Percentiles rank a stretch among this genome's conserved stretches.
Conservation (phyloP, 2,329 filamentous ascomycete genomes). For the Neofusicoccum parvum region DNA sequence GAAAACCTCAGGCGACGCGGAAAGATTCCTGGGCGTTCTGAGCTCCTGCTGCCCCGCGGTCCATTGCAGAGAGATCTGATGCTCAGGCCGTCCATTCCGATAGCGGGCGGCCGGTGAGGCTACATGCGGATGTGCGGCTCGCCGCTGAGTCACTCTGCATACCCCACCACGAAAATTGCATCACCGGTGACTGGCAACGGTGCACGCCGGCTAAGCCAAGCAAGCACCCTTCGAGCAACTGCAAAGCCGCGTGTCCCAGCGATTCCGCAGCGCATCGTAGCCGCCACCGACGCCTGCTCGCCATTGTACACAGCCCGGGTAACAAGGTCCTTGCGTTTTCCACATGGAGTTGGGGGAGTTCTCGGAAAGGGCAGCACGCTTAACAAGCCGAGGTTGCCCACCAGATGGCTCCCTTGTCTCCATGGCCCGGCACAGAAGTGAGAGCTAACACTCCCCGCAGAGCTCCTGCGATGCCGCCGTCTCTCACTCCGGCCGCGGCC, state of each 20-base stretch:
- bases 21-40: neutral
- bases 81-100: neutral
- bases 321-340: constrained; percentile 13
- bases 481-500: neutral
- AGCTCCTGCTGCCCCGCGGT: neutral
- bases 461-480: neutral
- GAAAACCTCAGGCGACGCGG: neutral
- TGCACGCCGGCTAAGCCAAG: neutral
- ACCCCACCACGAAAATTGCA: constrained; percentile 15
- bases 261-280: constrained; percentile 3
- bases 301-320: neutral
- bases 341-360: constrained; percentile 9
- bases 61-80: neutral
- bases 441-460: neutral
- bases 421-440: neutral
- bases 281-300: neutral
- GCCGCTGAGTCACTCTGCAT: constrained; percentile 11
- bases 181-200: neutral
- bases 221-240: neutral
- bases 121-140: neutral
- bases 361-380: neutral
- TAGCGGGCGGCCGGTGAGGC: neutral
- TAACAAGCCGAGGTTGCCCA: neutral
- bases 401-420: neutral
- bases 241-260: neutral